These are phyloP conservation scores for Astragalus glycyphyllos DNA, from an alignment of 306 rosid species.

Conservation along the genomic window DNA sequence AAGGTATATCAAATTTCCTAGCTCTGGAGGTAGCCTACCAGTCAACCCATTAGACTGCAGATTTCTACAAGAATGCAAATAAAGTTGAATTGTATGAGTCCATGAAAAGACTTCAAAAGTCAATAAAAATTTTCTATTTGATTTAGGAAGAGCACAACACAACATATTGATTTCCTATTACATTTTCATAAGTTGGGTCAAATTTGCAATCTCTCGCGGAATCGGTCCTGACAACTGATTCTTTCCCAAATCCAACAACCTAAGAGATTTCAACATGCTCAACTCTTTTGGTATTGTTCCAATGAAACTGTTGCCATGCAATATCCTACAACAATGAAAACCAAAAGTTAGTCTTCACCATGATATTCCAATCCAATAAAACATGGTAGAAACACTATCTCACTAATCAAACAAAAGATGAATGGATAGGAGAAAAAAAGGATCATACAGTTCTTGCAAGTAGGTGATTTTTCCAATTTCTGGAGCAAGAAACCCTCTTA, in stretches of 20 bases:
- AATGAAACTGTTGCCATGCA: slow-evolving; percentile 83
- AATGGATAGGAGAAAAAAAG: slow-evolving; percentile 14
- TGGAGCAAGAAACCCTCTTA: slow-evolving; percentile 78
- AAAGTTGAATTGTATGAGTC: slow-evolving; percentile 29
- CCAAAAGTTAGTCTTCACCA: slow-evolving; percentile 37
- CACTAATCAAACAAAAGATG: neutral
- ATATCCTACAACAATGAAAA: slow-evolving; percentile 60
- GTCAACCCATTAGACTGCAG: slow-evolving; percentile 85
- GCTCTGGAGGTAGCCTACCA: slow-evolving; percentile 71
- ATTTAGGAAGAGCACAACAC: slow-evolving; percentile 13
- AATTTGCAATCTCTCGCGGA: slow-evolving; percentile 83
- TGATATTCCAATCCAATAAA: slow-evolving; percentile 24
- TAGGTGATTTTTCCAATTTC: slow-evolving; percentile 76
- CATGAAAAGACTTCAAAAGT: slow-evolving; percentile 19
- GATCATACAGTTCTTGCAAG: slow-evolving; percentile 81
- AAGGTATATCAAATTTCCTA: slow-evolving; percentile 77
- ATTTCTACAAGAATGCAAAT: slow-evolving; percentile 64
- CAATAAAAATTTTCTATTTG: neutral
- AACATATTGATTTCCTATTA: slow-evolving; percentile 45
- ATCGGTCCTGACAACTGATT: slow-evolving; percentile 86
- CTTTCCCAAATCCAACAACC: slow-evolving; percentile 81
- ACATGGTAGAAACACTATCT: neutral
- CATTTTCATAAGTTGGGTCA: slow-evolving; percentile 71
- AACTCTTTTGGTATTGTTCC: slow-evolving; percentile 87
- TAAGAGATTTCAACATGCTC: slow-evolving; percentile 69